These are phyloP conservation scores for Lasiosphaeriaceae sp. DNA, from an alignment of 495 filamentous ascomycete genomes.

Conservation along the genomic window DNA sequence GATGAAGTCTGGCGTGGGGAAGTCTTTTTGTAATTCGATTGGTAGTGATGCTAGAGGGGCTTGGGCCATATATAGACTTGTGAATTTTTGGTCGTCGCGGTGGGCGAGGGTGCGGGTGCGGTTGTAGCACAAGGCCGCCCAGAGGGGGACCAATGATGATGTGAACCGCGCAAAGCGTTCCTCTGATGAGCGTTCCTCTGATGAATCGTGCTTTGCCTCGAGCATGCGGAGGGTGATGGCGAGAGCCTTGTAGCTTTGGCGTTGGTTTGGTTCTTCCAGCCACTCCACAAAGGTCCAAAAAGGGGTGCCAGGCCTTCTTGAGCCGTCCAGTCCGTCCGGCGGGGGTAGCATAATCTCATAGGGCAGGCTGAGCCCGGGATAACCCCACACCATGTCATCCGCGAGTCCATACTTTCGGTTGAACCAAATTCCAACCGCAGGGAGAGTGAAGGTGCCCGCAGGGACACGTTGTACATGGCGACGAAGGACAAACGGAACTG, in stretches of 20 bases:
- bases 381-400: background rate
- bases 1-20: constrained; percentile 67
- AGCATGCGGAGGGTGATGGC: too few species aligned
- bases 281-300: too few species aligned
- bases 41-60: constrained; percentile 65
- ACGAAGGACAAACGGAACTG: too few species aligned
- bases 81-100: too few species aligned
- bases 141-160: constrained; percentile 34
- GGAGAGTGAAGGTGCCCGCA: background rate
- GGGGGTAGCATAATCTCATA: background rate
- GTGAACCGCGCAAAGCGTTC: constrained; percentile 31
- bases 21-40: constrained; percentile 52
- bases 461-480: too few species aligned
- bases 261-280: too few species aligned
- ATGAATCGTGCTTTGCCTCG: too few species aligned
- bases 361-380: background rate
- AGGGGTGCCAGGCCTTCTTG: too few species aligned
- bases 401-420: background rate
- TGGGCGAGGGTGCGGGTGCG: too few species aligned
- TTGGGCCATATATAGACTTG: constrained; percentile 77
- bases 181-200: background rate
- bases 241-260: too few species aligned
- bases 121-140: constrained; percentile 20
- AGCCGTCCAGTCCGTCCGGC: too few species aligned
- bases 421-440: background rate